Percentiles rank a stretch among this genome's conserved stretches.
Evolutionary conservation across 805 yeast species (phyloP).

Genomic region (Kodamaea hsintzibuensis): DNA sequence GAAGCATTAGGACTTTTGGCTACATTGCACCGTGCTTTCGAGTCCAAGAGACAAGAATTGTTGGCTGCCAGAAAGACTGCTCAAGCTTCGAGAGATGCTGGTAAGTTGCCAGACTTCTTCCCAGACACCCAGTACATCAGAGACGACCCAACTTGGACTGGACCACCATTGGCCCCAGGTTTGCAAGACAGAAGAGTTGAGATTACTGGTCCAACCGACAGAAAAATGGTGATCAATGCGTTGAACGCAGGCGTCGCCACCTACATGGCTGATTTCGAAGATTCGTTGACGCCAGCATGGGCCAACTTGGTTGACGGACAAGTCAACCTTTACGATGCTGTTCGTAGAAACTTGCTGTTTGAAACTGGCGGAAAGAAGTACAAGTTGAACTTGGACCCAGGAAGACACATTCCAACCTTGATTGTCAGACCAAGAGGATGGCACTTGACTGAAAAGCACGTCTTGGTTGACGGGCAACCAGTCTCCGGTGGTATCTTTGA

Average conservation of each 20-base stretch:
- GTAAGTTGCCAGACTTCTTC: constrained; percentile 61
- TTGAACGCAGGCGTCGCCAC: constrained; percentile 77
- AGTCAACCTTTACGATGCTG: constrained; percentile 73
- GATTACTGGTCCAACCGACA: constrained; percentile 84
- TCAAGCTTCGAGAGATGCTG: constrained; percentile 63
- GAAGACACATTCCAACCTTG: constrained; percentile 68
- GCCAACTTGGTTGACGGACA: constrained; percentile 76
- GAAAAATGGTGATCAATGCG: constrained; percentile 82
- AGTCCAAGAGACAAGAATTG: constrained; percentile 56
- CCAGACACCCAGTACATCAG: constrained; percentile 70
- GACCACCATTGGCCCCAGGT: constrained; percentile 72
- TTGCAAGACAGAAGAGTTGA: constrained; percentile 74
- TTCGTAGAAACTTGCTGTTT: constrained; percentile 59
- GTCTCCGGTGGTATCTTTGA: constrained; percentile 77
- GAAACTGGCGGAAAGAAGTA: constrained; percentile 46
- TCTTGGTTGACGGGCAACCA: constrained; percentile 72
- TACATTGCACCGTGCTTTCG: constrained; percentile 71
- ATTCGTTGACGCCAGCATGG: constrained; percentile 86
- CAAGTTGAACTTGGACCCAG: constrained; percentile 45
- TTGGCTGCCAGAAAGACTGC: constrained; percentile 61
- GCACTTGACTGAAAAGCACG: constrained; percentile 78
- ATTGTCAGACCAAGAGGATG: constrained; percentile 89
- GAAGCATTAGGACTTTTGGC: constrained; percentile 72
- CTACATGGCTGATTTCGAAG: constrained; percentile 86
- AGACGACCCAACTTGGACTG: constrained; percentile 73